Conservation (phyloP, 2,329 filamentous ascomycete species). For the Penicillium brasilianum region DNA sequence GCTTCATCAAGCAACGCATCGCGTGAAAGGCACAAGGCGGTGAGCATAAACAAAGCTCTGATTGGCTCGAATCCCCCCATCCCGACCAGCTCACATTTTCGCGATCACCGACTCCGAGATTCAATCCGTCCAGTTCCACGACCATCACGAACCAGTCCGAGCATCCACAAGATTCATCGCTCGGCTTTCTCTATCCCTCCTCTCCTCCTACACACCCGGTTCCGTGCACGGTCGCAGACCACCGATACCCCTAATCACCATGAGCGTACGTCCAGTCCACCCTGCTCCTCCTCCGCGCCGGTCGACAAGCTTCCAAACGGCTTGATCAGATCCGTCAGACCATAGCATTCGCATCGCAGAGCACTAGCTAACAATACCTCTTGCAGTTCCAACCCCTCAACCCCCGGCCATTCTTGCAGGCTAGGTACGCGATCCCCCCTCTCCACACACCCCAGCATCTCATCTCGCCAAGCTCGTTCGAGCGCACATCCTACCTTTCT, state of each 20-base stretch:
- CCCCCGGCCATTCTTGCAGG: slow-evolving; percentile 94
- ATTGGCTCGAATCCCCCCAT: slow-evolving; percentile 31
- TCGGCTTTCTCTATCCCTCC: not conserved
- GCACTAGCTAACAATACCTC: slow-evolving; percentile 14
- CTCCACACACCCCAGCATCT: not conserved
- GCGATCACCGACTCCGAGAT: slow-evolving; percentile 29
- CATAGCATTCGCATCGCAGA: not conserved
- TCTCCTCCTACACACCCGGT: not conserved
- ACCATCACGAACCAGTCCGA: slow-evolving; percentile 20
- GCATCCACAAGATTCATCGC: slow-evolving; percentile 15
- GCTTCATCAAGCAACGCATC: not conserved
- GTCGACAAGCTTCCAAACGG: slow-evolving; percentile 16
- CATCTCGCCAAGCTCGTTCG: not conserved
- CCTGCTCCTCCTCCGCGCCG: slow-evolving; percentile 9
- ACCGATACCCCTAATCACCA: slow-evolving; percentile 25
- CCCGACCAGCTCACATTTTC: slow-evolving; percentile 44
- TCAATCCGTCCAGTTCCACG: slow-evolving; percentile 15
- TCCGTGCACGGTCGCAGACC: slow-evolving; percentile 3
- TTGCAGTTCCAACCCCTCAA: slow-evolving; percentile 88
- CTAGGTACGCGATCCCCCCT: slow-evolving; percentile 66
- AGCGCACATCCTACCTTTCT: not conserved
- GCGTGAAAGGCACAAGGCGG: slow-evolving; percentile 31
- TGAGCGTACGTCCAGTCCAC: slow-evolving; percentile 38
- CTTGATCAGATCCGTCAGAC: not conserved
- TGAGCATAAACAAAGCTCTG: slow-evolving; percentile 16